phyloP scores from a whole-genome alignment of 1,139 yeast species.

The Suhomyces wounanorum region DNA sequence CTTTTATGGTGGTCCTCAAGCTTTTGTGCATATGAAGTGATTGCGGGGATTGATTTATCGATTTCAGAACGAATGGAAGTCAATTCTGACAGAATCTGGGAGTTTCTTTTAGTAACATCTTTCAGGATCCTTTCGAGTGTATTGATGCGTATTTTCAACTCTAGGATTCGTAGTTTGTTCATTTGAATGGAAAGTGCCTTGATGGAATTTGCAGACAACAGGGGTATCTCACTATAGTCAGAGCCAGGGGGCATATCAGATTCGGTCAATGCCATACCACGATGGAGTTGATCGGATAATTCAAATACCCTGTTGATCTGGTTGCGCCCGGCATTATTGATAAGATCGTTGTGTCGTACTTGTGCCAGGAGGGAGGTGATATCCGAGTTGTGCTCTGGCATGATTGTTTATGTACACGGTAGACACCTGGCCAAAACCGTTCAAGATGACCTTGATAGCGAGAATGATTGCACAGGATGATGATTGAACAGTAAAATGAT shows the following conservation, averaged over 20 bases:
- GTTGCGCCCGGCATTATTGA: slow-evolving; percentile 21
- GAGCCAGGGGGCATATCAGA: slow-evolving; percentile 4
- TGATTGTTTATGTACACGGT: not conserved
- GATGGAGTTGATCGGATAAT: slow-evolving; percentile 18
- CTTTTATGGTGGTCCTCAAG: not conserved
- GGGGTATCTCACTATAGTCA: slow-evolving; percentile 20
- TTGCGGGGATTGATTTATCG: not conserved
- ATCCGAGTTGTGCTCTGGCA: slow-evolving; percentile 2
- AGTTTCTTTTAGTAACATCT: slow-evolving; percentile 20
- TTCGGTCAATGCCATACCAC: slow-evolving; percentile 7
- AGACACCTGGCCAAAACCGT: not conserved
- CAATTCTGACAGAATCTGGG: slow-evolving; percentile 16
- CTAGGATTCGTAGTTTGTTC: slow-evolving; percentile 38
- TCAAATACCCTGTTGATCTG: slow-evolving; percentile 34
- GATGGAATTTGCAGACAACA: slow-evolving; percentile 30
- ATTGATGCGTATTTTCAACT: slow-evolving; percentile 25
- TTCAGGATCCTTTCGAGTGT: slow-evolving; percentile 25
- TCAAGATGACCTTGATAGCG: not conserved
- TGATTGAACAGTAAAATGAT: no score
- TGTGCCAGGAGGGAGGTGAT: slow-evolving; percentile 10
- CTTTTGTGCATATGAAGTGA: not conserved
- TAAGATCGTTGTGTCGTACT: slow-evolving; percentile 25
- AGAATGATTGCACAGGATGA: not conserved
- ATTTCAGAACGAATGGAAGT: slow-evolving; percentile 13
- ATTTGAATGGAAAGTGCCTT: slow-evolving; percentile 46